phyloP scores from a whole-genome alignment of 2,329 filamentous ascomycete species.

The Penicillium sp. region DNA sequence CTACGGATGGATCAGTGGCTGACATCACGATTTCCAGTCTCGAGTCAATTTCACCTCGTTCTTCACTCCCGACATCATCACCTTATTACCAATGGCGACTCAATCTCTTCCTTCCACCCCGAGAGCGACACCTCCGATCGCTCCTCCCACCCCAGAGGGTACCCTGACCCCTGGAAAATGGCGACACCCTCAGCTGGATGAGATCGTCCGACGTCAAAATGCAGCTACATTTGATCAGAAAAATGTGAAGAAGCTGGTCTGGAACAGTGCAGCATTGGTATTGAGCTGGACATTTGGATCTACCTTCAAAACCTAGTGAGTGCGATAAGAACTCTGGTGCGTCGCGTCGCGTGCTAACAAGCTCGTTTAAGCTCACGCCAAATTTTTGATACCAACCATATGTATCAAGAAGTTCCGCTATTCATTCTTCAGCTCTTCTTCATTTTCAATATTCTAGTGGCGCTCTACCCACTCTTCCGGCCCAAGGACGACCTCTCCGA shows the following conservation, averaged over 20 bases:
- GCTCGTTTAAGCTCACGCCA: conserved; percentile 26
- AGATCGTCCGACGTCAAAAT: conserved; percentile 80
- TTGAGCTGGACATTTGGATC: conserved; percentile 49
- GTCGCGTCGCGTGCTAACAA: conserved; percentile 14
- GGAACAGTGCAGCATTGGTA: conserved; percentile 62
- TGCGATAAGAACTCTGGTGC: conserved; percentile 8
- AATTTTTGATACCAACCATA: conserved; percentile 36
- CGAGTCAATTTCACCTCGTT: neutral
- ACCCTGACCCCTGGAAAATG: conserved; percentile 68
- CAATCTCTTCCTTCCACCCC: conserved; percentile 45
- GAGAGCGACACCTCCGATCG: conserved; percentile 30
- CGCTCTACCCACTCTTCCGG: conserved; percentile 70
- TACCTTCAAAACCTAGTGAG: conserved; percentile 41
- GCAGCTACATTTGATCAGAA: conserved; percentile 74
- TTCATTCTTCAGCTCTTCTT: conserved; percentile 63
- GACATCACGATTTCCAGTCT: conserved; percentile 5
- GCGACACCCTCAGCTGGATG: conserved; percentile 83
- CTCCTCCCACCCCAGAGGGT: conserved; percentile 31
- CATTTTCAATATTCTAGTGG: conserved; percentile 67
- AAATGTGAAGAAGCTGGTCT: conserved; percentile 68
- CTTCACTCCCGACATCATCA: neutral
- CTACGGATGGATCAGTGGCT: neutral
- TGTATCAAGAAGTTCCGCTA: conserved; percentile 47
- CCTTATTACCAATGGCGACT: conserved; percentile 35
- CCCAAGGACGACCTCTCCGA: conserved; percentile 76